These are phyloP conservation scores for Leishmania lainsoni DNA, from an alignment of 208 protist genomes.

Conservation along the genomic window DNA sequence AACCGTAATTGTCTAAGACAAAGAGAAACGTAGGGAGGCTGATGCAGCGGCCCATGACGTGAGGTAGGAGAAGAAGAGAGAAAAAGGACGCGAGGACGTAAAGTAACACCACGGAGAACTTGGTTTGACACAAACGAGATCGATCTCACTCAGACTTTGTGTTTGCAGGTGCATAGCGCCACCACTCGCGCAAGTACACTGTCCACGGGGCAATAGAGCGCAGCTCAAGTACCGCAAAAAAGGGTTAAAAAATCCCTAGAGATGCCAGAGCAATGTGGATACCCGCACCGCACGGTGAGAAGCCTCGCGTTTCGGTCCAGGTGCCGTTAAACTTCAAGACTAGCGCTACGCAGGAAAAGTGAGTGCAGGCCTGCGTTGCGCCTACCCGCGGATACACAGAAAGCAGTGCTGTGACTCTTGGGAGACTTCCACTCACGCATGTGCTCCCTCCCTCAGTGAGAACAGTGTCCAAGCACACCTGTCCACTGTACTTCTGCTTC, in stretches of 20 bases:
- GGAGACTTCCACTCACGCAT: background rate
- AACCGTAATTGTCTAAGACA: background rate
- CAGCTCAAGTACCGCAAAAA: background rate
- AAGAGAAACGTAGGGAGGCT: background rate
- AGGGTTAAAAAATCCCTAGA: background rate
- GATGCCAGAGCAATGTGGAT: background rate
- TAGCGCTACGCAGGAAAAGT: background rate
- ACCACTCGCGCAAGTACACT: background rate
- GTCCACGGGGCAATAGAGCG: background rate
- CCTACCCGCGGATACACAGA: background rate
- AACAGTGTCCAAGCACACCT: no score
- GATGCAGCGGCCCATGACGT: no score
- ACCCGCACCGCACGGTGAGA: background rate
- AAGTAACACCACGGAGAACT: background rate
- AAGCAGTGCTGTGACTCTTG: background rate
- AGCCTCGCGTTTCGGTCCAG: background rate
- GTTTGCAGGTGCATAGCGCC: background rate
- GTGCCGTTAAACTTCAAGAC: background rate
- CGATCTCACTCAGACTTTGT: background rate
- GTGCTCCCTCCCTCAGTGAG: background rate
- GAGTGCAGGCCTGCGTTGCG: background rate
- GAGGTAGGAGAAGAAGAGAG: background rate
- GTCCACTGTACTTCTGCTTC: no score
- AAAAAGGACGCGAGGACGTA: background rate
- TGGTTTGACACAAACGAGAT: no score